A percentile compares a stretch with the other conserved stretches of the same genome.
These are phyloP conservation scores for Ascochyta pisi DNA, from an alignment of 2,329 filamentous ascomycete genomes.

Conservation along the genomic window DNA sequence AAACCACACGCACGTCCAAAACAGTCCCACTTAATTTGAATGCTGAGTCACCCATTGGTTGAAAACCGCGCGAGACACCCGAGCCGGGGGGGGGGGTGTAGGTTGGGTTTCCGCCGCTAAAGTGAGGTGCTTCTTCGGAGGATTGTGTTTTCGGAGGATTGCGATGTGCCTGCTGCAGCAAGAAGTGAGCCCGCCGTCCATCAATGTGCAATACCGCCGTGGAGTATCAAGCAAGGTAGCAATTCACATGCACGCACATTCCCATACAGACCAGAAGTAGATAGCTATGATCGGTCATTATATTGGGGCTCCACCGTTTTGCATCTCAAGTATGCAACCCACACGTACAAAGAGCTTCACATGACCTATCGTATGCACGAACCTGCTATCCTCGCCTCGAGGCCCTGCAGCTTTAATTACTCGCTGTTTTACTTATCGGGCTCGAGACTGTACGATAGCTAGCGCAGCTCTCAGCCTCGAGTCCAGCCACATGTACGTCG, in stretches of 20 bases:
- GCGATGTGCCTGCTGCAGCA: background rate
- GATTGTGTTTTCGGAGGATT: background rate
- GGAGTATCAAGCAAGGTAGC: background rate
- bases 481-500: slow-evolving; percentile 10
- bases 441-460: background rate
- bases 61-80: no score
- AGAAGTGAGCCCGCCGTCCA: background rate
- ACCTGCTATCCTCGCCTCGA: slow-evolving; percentile 1
- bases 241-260: background rate
- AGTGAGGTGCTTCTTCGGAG: background rate
- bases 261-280: background rate
- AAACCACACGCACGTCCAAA: no score
- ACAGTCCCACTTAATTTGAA: no score
- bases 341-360: background rate
- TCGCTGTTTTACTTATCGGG: background rate
- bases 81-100: no score
- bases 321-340: background rate
- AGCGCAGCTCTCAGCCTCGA: slow-evolving; percentile 2
- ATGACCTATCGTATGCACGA: slow-evolving; percentile 2
- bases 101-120: background rate
- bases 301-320: slow-evolving; percentile 11
- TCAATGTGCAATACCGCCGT: background rate
- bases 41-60: no score
- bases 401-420: background rate
- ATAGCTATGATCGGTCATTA: slow-evolving; percentile 5